Evolutionary conservation across 257 asterid genomes (phyloP).

Genomic region (Henckelia pumila): DNA sequence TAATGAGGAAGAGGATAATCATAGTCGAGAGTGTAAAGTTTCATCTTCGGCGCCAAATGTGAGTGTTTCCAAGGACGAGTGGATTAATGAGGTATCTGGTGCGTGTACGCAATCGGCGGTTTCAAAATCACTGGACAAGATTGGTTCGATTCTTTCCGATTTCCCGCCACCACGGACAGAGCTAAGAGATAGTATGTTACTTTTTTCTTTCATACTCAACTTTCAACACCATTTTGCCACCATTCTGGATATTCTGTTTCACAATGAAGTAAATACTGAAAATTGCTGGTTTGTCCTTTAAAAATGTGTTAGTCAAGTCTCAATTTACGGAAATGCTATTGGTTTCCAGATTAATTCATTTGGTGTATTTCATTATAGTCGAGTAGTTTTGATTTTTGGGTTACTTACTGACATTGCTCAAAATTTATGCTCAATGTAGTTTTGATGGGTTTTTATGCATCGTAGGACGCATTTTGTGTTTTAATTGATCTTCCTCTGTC

Average conservation of each 20-base stretch:
- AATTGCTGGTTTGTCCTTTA: no score
- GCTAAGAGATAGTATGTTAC: conserved; percentile 47
- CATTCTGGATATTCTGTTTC: background rate
- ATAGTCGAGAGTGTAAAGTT: conserved; percentile 33
- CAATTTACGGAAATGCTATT: background rate
- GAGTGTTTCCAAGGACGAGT: conserved; percentile 30
- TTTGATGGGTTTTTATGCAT: conserved; percentile 6
- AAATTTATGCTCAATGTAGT: conserved; percentile 6
- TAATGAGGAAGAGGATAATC: conserved; percentile 26
- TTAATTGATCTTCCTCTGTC: conserved; percentile 22
- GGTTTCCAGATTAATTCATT: background rate
- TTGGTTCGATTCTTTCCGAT: conserved; percentile 43
- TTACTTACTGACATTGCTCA: conserved; percentile 12
- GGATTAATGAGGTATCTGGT: conserved; percentile 36
- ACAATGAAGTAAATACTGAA: conserved; percentile 7
- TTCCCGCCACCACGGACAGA: conserved; percentile 48
- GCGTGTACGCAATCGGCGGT: conserved; percentile 6
- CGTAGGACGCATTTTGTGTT: background rate
- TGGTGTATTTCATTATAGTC: background rate
- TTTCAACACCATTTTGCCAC: background rate
- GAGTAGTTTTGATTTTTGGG: background rate
- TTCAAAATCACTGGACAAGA: conserved; percentile 31
- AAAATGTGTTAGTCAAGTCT: conserved; percentile 2
- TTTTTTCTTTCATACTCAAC: background rate
- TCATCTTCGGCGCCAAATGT: conserved; percentile 59